Evolutionary conservation across 2,329 filamentous ascomycete species (phyloP), one percentile per base, ranked within the genome.

Genomic region (Talaromyces pinophilus): DNA sequence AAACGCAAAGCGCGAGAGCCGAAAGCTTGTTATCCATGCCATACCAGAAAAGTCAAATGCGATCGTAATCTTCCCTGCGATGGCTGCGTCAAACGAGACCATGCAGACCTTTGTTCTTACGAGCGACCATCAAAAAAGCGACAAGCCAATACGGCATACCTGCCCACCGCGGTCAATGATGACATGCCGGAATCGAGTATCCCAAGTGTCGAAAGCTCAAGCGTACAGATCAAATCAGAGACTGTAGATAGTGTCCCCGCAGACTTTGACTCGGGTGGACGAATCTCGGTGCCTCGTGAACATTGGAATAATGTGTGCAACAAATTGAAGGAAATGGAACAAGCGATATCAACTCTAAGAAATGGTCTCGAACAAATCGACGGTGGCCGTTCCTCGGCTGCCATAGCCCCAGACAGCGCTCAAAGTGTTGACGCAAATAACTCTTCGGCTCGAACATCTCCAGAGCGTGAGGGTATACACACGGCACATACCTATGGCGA

Each of bases 401-500:
- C 68, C 19, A 68, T 68, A 0, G 15, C 72, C 44, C 76, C 77
- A 13, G 73, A n/a, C 38, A 42, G 73, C 19, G 71, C 72, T 63
- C 74, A 73, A 67, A 78, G 75, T 28, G 46, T 25, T 33, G 64
- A 69, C 55, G 54, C 61, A 33, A 63, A 55, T 33, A 38, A 35
- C 15, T 50, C 54, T 6, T 66, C 66, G 13, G 77, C 78, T 63
- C 71, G 64, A 42, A 72, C 68, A 19, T 79, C 77, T 7, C 77
- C 77, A 2, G 79, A 82, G 61, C 74, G 78, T 63, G 86, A 88
- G 71, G 87, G 87, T 2, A 83, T 88, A 28, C 86, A 88, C 73
- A 86, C 86, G 6, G 80, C 81, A 64, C 88, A 88, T 72, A 85
- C 85, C 65, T 76, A 85, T 55, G 85, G 86, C 65, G 84, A 86